These are phyloP conservation scores for Psidium guajava DNA, from an alignment of 345 rosid genomes.

Conservation along the genomic window DNA sequence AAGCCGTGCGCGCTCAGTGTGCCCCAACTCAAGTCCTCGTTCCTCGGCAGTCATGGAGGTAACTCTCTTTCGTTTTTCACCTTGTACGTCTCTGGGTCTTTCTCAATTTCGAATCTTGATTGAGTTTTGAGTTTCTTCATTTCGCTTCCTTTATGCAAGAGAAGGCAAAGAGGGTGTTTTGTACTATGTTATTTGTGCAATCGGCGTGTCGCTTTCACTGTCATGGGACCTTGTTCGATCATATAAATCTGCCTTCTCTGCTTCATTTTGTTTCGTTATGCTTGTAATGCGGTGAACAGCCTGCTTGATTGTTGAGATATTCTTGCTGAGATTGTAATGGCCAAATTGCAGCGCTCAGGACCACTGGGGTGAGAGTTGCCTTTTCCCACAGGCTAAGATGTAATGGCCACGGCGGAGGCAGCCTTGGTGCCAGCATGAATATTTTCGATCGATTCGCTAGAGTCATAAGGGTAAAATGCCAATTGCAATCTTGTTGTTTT, in stretches of 20 bases:
- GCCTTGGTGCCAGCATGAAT: constrained; percentile 41
- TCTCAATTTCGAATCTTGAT: neutral
- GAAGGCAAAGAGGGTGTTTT: neutral
- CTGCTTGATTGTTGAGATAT: neutral
- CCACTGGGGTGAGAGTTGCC: constrained; percentile 24
- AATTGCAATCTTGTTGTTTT: neutral
- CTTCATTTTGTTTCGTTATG: neutral
- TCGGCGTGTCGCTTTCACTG: neutral
- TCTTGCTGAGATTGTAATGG: neutral
- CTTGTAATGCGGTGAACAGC: neutral
- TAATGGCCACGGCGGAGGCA: constrained; percentile 38
- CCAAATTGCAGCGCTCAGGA: constrained; percentile 7
- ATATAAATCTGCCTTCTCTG: neutral
- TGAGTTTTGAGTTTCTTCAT: neutral
- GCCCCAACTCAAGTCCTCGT: constrained; percentile 20
- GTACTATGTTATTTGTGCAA: neutral
- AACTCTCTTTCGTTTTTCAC: neutral
- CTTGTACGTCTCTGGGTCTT: neutral
- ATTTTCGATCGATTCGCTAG: constrained; percentile 67
- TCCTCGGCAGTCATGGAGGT: constrained; percentile 18
- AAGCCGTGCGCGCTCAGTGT: constrained; percentile 1
- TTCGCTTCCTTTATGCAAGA: neutral
- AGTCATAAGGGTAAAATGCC: constrained; percentile 45
- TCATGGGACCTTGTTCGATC: neutral
- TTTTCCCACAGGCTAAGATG: constrained; percentile 23